Base-by-base conservation (phyloP, 306 rosid species). In the Rosa multiflora region DNA sequence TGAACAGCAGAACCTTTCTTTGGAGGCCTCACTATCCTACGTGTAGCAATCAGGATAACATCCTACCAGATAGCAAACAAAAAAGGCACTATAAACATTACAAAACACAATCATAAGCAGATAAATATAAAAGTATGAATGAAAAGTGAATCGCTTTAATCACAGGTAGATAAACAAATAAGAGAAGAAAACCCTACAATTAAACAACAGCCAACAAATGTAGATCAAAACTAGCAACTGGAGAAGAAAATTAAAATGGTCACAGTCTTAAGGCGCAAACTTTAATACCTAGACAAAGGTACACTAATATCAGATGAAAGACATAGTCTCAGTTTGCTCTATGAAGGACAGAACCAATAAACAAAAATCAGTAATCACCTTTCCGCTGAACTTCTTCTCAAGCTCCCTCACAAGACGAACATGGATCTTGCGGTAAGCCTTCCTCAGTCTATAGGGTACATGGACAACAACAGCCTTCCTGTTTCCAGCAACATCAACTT, bases 351-450 rank as follows among this genome's bases (percentile, higher is more conserved):
- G 6, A 74, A 29, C 12, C 21, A 8, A 42, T 32, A 67, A 15
- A 26, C 5, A 55, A 3, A 9, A 4, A 48, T 10, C 8, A 23
- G n/a, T 3, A 10, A 52, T 39, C 64, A 90, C 97, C 94, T 90
- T 92, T 44, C 97, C 97, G 67, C 97, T 91, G 82, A 88, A 89
- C 72, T 86, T 91, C 77, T 91, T 91, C 80, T 90, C 97, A 73
- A 92, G 77, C 83, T 92, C 94, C 69, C 97, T 81, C 43, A 90
- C 88, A 61, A 91, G 97, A 17, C 97, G 78, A 53, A 84, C 79
- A 80, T 92, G 97, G 76, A 90, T 87, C 85, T 92, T 90, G 70
- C 90, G 86, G 74, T 85, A 88, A 20, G 89, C 87, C 82, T 91
- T 91, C 88, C 94, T 84, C 90, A 89, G 55, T 67, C 92, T 85